A percentile compares a stretch with the other conserved stretches of the same genome.
These are phyloP conservation scores for Lepidopterella palustris DNA, from an alignment of 495 filamentous ascomycete genomes.

Conservation along the genomic window DNA sequence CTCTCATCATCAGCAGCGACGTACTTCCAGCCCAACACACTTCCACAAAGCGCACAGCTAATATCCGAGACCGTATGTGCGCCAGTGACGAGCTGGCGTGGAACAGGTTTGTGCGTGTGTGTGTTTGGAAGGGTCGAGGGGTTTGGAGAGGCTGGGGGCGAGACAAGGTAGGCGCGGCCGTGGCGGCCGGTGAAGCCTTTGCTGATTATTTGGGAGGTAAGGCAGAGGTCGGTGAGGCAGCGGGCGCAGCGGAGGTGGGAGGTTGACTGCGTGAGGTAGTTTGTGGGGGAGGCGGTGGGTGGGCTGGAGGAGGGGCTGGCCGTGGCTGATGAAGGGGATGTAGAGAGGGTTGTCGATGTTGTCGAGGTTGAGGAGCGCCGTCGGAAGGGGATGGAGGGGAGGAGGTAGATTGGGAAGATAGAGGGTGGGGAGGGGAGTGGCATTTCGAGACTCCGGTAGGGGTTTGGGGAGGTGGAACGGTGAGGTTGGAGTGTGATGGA, in stretches of 20 bases:
- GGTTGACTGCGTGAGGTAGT: conserved; percentile 45
- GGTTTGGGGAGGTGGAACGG: conserved; percentile 49
- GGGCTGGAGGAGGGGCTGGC: conserved; percentile 21
- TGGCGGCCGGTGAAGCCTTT: conserved; percentile 94
- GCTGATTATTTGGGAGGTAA: conserved; percentile 71
- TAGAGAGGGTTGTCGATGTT: too few species aligned
- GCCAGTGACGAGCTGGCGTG: conserved; percentile 72
- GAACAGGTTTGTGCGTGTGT: conserved; percentile 54
- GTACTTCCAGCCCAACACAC: conserved; percentile 88
- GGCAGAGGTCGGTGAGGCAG: conserved; percentile 70
- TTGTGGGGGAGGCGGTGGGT: conserved; percentile 22
- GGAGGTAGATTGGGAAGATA: conserved; percentile 48
- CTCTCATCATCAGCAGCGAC: conserved; percentile 70
- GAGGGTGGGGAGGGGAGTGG: conserved; percentile 15
- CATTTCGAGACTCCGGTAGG: conserved; percentile 41
- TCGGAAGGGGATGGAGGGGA: conserved; percentile 47
- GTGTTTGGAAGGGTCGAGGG: conserved; percentile 49
- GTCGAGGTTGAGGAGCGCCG: conserved; percentile 36
- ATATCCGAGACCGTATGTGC: conserved; percentile 41
- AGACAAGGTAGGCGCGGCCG: conserved; percentile 84
- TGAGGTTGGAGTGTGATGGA: conserved; percentile 87
- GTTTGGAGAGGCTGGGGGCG: conserved; percentile 38
- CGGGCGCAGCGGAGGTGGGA: conserved; percentile 65
- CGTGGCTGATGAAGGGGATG: conserved; percentile 39
- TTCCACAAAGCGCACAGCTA: conserved; percentile 55